Conservation (phyloP, 2,329 filamentous ascomycete genomes). For the Epichloe sylvatica region DNA sequence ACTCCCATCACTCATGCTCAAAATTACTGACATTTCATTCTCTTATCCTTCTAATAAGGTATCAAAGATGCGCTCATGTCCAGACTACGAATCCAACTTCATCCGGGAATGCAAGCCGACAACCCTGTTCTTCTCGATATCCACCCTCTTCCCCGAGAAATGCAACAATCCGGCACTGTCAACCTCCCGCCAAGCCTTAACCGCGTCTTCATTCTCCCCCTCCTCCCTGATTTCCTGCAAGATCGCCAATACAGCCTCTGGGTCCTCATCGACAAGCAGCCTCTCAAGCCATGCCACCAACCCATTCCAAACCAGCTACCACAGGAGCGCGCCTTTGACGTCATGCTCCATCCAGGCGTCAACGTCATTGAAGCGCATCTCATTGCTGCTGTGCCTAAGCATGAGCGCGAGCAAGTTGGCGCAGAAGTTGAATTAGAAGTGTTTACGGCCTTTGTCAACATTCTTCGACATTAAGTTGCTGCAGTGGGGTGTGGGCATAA, state of each 20-base stretch:
- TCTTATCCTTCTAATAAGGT: slow-evolving; percentile 20
- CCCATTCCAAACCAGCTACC: slow-evolving; percentile 42
- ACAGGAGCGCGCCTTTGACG: slow-evolving; percentile 60
- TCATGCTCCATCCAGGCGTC: slow-evolving; percentile 53
- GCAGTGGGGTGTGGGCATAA: background rate
- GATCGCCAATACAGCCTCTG: slow-evolving; percentile 64
- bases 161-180: slow-evolving; percentile 59
- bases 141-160: slow-evolving; percentile 48
- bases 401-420: slow-evolving; percentile 40
- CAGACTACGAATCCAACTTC: slow-evolving; percentile 51
- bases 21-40: background rate
- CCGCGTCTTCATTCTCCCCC: slow-evolving; percentile 56
- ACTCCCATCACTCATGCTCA: no score
- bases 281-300: slow-evolving; percentile 33
- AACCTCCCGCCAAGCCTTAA: slow-evolving; percentile 54
- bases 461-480: slow-evolving; percentile 30
- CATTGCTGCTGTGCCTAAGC: slow-evolving; percentile 53
- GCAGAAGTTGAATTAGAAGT: slow-evolving; percentile 64
- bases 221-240: slow-evolving; percentile 47
- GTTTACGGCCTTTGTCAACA: slow-evolving; percentile 60
- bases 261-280: slow-evolving; percentile 53
- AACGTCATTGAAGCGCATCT: slow-evolving; percentile 70
- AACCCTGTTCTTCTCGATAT: slow-evolving; percentile 51
- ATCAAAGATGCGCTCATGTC: slow-evolving; percentile 51
- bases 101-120: slow-evolving; percentile 49